A percentile compares a stretch with the other conserved stretches of the same genome.
Evolutionary conservation across 2,329 filamentous ascomycete genomes (phyloP).

Genomic region (Mycosphaerella sp.): DNA sequence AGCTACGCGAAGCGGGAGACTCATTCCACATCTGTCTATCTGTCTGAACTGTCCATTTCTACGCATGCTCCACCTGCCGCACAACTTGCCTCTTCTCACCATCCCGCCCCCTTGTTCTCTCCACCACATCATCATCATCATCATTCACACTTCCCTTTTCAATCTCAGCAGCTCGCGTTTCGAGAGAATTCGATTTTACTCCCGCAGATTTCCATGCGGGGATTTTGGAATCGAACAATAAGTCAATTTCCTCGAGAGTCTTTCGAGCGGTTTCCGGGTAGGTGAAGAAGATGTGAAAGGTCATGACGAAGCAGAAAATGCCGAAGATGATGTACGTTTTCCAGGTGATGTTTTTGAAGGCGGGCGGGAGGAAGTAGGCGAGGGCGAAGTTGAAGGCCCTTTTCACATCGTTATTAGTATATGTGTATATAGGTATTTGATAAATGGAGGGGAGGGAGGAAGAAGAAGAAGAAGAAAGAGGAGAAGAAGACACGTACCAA

Average conservation of each 20-base stretch:
- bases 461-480: no score
- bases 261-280: constrained; percentile 35
- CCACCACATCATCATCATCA: background rate
- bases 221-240: constrained; percentile 30
- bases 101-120: background rate
- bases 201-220: constrained; percentile 27
- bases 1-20: no score
- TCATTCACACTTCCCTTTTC: constrained; percentile 5
- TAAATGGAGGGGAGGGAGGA: constrained; percentile 20
- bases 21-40: no score
- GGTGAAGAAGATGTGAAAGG: constrained; percentile 38
- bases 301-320: constrained; percentile 57
- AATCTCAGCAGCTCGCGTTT: constrained; percentile 14
- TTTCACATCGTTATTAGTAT: background rate
- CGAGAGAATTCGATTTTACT: constrained; percentile 16
- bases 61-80: constrained; percentile 6
- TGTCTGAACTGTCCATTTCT: no score
- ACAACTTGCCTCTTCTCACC: constrained; percentile 9
- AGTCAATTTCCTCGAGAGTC: constrained; percentile 36
- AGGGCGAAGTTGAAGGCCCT: constrained; percentile 40
- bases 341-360: constrained; percentile 53
- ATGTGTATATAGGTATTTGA: no score
- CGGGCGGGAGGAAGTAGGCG: constrained; percentile 53
- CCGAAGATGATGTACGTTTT: constrained; percentile 63
- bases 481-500: constrained; percentile 26